A percentile compares a stretch with the other conserved stretches of the same genome.
Evolutionary conservation across 805 yeast genomes (phyloP).

Genomic region (Wickerhamomyces strasburgensis): DNA sequence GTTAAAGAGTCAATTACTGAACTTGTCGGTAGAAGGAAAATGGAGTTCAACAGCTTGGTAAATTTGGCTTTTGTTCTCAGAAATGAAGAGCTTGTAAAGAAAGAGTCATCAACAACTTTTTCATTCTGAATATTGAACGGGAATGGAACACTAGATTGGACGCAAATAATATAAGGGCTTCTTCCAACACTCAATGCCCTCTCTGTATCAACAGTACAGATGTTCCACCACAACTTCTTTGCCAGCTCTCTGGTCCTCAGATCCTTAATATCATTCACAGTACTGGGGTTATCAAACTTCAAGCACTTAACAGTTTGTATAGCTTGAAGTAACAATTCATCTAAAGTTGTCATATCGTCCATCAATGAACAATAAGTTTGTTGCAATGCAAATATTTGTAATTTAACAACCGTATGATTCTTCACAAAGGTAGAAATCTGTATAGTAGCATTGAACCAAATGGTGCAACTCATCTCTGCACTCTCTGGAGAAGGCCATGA

Average conservation of each 20-base stretch:
- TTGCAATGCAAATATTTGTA: slow-evolving; percentile 8
- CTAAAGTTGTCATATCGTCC: slow-evolving; percentile 6
- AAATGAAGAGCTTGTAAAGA: neutral
- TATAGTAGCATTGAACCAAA: slow-evolving; percentile 17
- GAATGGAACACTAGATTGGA: slow-evolving; percentile 7
- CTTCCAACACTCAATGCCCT: slow-evolving; percentile 9
- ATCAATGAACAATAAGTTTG: slow-evolving; percentile 4
- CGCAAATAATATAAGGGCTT: slow-evolving; percentile 8
- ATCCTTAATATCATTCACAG: neutral
- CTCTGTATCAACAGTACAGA: slow-evolving; percentile 10
- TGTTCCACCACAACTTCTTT: slow-evolving; percentile 12
- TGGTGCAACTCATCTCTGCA: slow-evolving; percentile 1
- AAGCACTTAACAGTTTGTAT: slow-evolving; percentile 5
- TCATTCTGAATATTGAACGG: slow-evolving; percentile 3
- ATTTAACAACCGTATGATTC: slow-evolving; percentile 2
- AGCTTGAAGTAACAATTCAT: slow-evolving; percentile 7
- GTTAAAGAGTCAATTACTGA: neutral
- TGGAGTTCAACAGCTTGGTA: slow-evolving; percentile 1
- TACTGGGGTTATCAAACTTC: slow-evolving; percentile 5
- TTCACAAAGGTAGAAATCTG: slow-evolving; percentile 13
- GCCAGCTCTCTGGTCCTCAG: slow-evolving; percentile 4
- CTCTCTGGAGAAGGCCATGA: slow-evolving; percentile 4
- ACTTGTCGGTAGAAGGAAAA: slow-evolving; percentile 1
- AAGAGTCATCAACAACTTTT: neutral
- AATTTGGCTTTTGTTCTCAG: slow-evolving; percentile 3